Evolutionary conservation across 2,329 filamentous ascomycete genomes (phyloP), one percentile per base, ranked within the genome.

Genomic region (Colletotrichum orbiculare): DNA sequence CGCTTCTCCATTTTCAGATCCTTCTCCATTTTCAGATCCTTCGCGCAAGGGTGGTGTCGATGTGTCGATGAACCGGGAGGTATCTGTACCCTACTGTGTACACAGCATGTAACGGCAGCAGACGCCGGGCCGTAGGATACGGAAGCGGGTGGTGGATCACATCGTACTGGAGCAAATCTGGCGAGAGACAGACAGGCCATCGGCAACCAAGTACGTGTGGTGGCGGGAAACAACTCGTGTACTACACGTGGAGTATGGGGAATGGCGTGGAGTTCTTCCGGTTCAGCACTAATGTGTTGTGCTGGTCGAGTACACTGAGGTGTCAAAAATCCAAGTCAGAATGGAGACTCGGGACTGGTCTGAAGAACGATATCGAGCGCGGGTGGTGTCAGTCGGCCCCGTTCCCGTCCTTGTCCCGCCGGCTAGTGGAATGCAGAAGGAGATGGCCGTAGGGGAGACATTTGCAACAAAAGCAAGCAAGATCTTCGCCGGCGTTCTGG

Each of bases 401-500:
- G 25, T 25, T 25, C 25, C 25, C 25, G 25, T 25, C 25, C 25
- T 5, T 25, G 25, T 25, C 25, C 25, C 25, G 25, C 25, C 25
- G 4, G 43, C 17, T n/a, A 5, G n/a, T 25, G 57, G 35, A 42
- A 37, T 37, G 49, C 15, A 39, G 50, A 35, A 39, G 57, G 15
- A 54, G 17, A 12, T 33, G 48, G 9, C 49, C 17, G 38, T 41
- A 38, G 6, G 13, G 35, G n/a, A 11, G 58, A 47, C n/a, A 25
- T 4, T 13, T 49, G 34, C 17, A 9, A 10, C 17, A 50, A 54
- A 54, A 54, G 61, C 12, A 54, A 54, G 55, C 38, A 57, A 52
- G 33, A 52, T 58, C 34, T 34, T 34, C 35, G 39, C 17, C 47
- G 25, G 47, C 33, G 38, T 10, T 43, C 47, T 17, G 12, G n/a